Conservation (phyloP, 306 rosid genomes). For the Vachellia collinsii region DNA sequence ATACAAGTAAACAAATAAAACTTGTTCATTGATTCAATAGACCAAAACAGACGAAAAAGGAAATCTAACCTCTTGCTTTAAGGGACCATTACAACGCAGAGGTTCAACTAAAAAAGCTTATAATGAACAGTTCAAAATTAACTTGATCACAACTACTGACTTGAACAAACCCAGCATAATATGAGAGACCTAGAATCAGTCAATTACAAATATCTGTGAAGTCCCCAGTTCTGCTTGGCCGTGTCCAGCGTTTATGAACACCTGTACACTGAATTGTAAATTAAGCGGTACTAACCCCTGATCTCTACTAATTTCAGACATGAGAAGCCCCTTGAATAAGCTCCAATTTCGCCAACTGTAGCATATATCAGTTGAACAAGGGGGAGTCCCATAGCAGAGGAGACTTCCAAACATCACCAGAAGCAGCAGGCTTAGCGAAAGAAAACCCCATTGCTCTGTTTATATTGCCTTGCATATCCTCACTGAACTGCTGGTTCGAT, state of each 20-base stretch:
- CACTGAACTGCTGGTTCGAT: slow-evolving; percentile 43
- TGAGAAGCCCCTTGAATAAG: background rate
- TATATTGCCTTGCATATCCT: slow-evolving; percentile 47
- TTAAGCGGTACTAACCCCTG: slow-evolving; percentile 36
- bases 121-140: background rate
- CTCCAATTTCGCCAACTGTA: slow-evolving; percentile 35
- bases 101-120: background rate
- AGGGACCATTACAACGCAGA: background rate
- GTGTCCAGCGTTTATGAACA: background rate
- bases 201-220: background rate
- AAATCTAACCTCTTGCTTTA: background rate
- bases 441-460: slow-evolving; percentile 57
- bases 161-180: background rate
- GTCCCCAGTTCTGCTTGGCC: background rate
- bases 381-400: slow-evolving; percentile 54
- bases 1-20: slow-evolving; percentile 7
- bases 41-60: background rate
- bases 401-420: slow-evolving; percentile 60
- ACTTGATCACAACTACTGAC: background rate
- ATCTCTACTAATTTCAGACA: slow-evolving; percentile 36
- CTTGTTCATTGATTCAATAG: background rate
- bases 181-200: background rate
- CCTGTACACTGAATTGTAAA: slow-evolving; percentile 46
- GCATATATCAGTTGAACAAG: slow-evolving; percentile 57
- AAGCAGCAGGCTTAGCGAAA: slow-evolving; percentile 46